phyloP scores from a whole-genome alignment of 108 stramenopile species.

The Aurantiochytrium sp. region DNA sequence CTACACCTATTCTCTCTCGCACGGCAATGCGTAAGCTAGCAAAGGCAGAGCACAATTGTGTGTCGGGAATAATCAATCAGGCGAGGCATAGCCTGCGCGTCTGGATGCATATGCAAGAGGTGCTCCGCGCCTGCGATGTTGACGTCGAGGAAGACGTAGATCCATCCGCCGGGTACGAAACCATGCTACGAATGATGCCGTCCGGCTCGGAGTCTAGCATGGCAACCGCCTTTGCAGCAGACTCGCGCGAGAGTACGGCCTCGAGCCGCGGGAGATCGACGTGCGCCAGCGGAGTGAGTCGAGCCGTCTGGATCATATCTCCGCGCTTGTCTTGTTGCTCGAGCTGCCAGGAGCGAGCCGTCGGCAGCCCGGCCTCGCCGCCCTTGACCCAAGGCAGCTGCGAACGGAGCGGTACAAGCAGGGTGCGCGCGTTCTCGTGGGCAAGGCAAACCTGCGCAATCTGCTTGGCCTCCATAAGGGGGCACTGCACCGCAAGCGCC shows the following conservation, averaged over 20 bases:
- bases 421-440: background rate
- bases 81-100: background rate
- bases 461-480: background rate
- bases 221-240: background rate
- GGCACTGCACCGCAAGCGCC: background rate
- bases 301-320: background rate
- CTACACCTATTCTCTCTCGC: too few species aligned
- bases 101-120: background rate
- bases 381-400: slow-evolving; percentile 30
- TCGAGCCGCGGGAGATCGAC: background rate
- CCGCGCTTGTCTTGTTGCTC: background rate
- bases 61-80: background rate
- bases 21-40: too few species aligned
- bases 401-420: background rate
- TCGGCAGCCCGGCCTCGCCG: background rate
- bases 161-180: background rate
- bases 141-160: background rate
- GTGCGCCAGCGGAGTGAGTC: background rate
- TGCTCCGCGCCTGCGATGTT: too few species aligned
- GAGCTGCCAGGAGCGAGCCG: background rate
- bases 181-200: background rate
- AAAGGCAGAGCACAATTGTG: too few species aligned
- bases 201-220: background rate
- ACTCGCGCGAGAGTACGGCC: background rate
- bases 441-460: background rate